Evolutionary conservation across 169 alveolate genomes (phyloP).

Genomic region (Eimeria falciformis): DNA sequence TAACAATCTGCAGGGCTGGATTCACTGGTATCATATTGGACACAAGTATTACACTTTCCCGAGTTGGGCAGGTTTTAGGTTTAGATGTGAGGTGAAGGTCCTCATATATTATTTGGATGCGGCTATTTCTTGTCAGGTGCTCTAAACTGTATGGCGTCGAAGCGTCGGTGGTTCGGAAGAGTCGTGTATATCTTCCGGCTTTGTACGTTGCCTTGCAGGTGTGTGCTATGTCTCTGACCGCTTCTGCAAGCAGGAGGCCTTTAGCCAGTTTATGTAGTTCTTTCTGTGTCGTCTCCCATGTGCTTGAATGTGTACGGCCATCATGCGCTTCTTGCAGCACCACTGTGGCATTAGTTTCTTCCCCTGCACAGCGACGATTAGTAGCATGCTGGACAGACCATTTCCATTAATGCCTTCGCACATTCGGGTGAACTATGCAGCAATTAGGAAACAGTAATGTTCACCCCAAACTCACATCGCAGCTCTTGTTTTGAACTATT

Average conservation of each 20-base stretch:
- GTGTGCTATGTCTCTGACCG: background rate
- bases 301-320: background rate
- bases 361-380: slow-evolving; percentile 63
- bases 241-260: background rate
- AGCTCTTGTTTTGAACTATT: too few relatives aligned
- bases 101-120: background rate
- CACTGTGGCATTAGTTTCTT: slow-evolving; percentile 75
- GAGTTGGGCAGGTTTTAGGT: background rate
- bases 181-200: slow-evolving; percentile 56
- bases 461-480: too few relatives aligned
- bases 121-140: slow-evolving; percentile 20
- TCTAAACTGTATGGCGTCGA: slow-evolving; percentile 59
- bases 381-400: slow-evolving; percentile 41
- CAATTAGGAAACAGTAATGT: too few relatives aligned
- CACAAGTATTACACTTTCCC: too few relatives aligned
- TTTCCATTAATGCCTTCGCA: slow-evolving; percentile 75
- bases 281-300: background rate
- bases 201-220: slow-evolving; percentile 69
- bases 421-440: slow-evolving; percentile 54
- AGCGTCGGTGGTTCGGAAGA: slow-evolving; percentile 54
- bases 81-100: background rate
- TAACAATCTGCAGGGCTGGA: too few relatives aligned
- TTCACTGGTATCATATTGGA: too few relatives aligned
- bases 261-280: background rate
- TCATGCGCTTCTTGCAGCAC: slow-evolving; percentile 47